These are phyloP conservation scores for Nelumbo lutea DNA, from an alignment of 164 flowering plant species.

Conservation along the genomic window DNA sequence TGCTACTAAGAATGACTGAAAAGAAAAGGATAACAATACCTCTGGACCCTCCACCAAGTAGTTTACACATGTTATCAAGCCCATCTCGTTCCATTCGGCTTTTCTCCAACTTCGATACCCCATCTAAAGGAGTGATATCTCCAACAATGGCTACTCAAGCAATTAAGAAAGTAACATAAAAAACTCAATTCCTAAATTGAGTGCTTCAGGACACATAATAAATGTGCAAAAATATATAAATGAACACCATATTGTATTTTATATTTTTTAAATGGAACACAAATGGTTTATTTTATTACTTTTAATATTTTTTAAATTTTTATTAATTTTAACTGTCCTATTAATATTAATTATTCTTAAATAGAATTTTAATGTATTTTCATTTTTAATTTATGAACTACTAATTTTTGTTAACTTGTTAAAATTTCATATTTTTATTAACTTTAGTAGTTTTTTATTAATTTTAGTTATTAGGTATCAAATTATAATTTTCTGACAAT, in stretches of 20 bases:
- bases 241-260: neutral
- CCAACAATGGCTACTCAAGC: constrained; percentile 80
- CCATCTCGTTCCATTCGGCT: constrained; percentile 77
- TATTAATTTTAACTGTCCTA: too few relatives aligned
- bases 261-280: too few relatives aligned
- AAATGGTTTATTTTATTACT: too few relatives aligned
- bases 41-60: constrained; percentile 84
- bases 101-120: constrained; percentile 79
- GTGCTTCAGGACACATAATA: neutral
- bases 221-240: neutral
- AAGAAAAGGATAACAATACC: constrained; percentile 32
- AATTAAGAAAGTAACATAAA: neutral
- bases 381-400: too few relatives aligned
- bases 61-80: constrained; percentile 68
- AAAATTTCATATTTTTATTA: too few relatives aligned
- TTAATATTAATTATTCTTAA: too few relatives aligned
- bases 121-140: constrained; percentile 89
- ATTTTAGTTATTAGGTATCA: too few relatives aligned
- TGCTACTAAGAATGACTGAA: neutral
- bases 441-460: too few relatives aligned
- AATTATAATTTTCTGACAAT: too few relatives aligned
- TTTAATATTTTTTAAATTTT: too few relatives aligned
- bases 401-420: too few relatives aligned
- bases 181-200: neutral
- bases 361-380: too few relatives aligned